Evolutionary conservation across 805 yeast species (phyloP).

Genomic region (Nakazawaea ernobii): DNA sequence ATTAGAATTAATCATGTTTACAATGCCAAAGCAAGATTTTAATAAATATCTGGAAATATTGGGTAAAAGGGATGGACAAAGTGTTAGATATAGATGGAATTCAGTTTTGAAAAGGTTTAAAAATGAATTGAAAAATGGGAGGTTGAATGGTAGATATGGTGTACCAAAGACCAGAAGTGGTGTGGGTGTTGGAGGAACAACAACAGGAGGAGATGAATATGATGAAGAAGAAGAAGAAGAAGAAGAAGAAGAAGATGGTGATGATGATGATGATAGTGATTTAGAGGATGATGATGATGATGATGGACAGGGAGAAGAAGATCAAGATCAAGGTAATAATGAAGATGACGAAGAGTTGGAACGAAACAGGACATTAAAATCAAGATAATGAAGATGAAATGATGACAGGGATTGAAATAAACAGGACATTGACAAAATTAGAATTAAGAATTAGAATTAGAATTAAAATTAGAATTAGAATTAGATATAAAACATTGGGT

Average conservation of each 20-base stretch:
- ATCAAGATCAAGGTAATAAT: neutral
- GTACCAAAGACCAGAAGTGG: neutral
- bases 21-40: constrained; percentile 10
- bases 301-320: neutral
- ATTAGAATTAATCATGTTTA: constrained; percentile 6
- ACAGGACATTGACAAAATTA: no score
- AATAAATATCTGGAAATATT: constrained; percentile 6
- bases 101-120: constrained; percentile 9
- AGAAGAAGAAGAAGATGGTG: neutral
- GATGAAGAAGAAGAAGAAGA: constrained; percentile 3
- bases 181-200: neutral
- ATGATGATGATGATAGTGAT: neutral
- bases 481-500: no score
- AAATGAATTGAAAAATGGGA: constrained; percentile 2
- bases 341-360: neutral
- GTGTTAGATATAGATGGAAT: constrained; percentile 11
- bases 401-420: neutral
- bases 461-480: no score
- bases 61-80: constrained; percentile 9
- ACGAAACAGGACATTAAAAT: no score
- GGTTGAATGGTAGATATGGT: constrained; percentile 7
- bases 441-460: no score
- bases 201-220: neutral
- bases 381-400: neutral
- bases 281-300: neutral